A percentile compares a stretch with the other conserved stretches of the same genome.
Evolutionary conservation across 495 filamentous ascomycete genomes (phyloP).

Genomic region (Trichodelitschia bisporula): DNA sequence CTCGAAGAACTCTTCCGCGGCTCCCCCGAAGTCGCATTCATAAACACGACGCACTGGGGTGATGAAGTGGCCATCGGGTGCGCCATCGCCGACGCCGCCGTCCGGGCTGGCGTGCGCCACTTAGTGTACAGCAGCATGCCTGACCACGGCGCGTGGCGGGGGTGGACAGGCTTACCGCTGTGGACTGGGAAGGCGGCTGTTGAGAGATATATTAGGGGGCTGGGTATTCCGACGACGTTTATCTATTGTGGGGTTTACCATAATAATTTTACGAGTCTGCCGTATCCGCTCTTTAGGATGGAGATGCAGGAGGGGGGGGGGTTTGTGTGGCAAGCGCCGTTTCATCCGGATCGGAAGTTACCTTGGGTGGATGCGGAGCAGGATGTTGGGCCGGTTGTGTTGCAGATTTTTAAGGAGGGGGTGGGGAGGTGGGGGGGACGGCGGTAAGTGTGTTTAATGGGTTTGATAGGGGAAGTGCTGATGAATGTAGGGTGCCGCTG

Average conservation of each 20-base stretch:
- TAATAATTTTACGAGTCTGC: conserved; percentile 91
- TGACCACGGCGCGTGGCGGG: conserved; percentile 40
- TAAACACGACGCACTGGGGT: conserved; percentile 96
- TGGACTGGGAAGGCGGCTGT: conserved; percentile 37
- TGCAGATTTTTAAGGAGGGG: conserved; percentile 92
- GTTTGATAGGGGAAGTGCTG: too few species aligned
- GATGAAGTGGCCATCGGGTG: conserved; percentile 60
- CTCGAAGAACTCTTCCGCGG: conserved; percentile 59
- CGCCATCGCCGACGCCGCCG: conserved; percentile 15
- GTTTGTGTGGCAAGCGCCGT: conserved; percentile 86
- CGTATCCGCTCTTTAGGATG: conserved; percentile 87
- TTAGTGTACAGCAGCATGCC: conserved; percentile 58
- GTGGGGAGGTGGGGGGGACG: conserved; percentile 61
- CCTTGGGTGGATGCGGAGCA: conserved; percentile 98
- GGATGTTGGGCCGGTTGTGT: conserved; percentile 78
- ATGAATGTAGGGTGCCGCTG: conserved; percentile 48
- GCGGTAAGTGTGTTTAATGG: conserved; percentile 24
- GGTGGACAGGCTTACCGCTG: conserved; percentile 61
- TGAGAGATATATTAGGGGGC: conserved; percentile 27
- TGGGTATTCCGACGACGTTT: conserved; percentile 26
- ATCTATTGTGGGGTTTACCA: conserved; percentile 92
- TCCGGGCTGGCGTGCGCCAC: conserved; percentile 14
- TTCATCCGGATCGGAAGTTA: conserved; percentile 63
- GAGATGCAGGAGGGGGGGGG: conserved; percentile 58
- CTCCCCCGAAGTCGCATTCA: conserved; percentile 60